These are phyloP conservation scores for Neofusicoccum ribis DNA, from an alignment of 2,329 filamentous ascomycete genomes.

Conservation along the genomic window DNA sequence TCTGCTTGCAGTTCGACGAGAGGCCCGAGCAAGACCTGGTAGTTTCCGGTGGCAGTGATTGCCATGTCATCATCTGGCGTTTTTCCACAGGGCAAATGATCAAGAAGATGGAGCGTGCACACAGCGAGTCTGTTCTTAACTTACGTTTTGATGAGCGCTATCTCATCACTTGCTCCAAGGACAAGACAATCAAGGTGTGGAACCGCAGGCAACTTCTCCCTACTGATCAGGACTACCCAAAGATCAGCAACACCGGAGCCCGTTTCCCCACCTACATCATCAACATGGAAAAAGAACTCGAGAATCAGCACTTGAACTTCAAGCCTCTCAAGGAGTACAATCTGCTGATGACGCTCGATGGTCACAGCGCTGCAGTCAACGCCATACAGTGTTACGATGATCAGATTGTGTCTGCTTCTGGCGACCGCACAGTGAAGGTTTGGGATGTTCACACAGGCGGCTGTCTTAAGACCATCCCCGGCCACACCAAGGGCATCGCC, in stretches of 20 bases:
- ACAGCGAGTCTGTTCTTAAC: slow-evolving; percentile 89
- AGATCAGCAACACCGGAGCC: slow-evolving; percentile 39
- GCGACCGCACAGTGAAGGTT: slow-evolving; percentile 88
- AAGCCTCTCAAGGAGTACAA: slow-evolving; percentile 67
- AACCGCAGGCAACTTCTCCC: slow-evolving; percentile 62
- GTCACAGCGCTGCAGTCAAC: slow-evolving; percentile 90
- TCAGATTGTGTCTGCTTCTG: slow-evolving; percentile 91
- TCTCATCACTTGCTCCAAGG: slow-evolving; percentile 94
- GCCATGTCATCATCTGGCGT: slow-evolving; percentile 84
- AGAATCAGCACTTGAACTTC: slow-evolving; percentile 43
- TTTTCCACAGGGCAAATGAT: slow-evolving; percentile 88
- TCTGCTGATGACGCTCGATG: slow-evolving; percentile 75
- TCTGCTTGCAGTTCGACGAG: slow-evolving; percentile 94
- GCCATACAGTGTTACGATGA: slow-evolving; percentile 86
- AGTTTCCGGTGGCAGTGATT: slow-evolving; percentile 94
- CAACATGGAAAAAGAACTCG: slow-evolving; percentile 45
- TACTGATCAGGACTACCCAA: slow-evolving; percentile 41
- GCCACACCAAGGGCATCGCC: slow-evolving; percentile 92
- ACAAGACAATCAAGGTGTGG: slow-evolving; percentile 96
- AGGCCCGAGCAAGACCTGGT: slow-evolving; percentile 84
- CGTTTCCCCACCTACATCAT: slow-evolving; percentile 57
- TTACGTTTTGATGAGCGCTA: slow-evolving; percentile 89
- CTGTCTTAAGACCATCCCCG: slow-evolving; percentile 75
- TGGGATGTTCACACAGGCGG: slow-evolving; percentile 85
- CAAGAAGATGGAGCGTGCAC: slow-evolving; percentile 73